Evolutionary conservation across 352 stramenopile species (phyloP).

Genomic region (Blastocystis sp.): DNA sequence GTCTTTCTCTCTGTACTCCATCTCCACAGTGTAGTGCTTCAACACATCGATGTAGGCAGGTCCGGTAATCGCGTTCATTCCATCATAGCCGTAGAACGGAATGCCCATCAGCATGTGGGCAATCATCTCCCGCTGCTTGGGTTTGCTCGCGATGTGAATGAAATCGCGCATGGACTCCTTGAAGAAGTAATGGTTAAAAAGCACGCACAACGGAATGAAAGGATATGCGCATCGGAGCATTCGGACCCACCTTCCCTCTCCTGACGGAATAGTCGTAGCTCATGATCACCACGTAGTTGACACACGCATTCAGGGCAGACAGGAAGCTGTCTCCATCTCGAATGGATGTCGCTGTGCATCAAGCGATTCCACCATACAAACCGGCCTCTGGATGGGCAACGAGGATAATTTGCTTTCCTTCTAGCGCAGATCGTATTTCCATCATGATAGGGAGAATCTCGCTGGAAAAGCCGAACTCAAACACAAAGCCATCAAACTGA

Average conservation of each 20-base stretch:
- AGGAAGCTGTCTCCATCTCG: not conserved
- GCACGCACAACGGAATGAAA: not conserved
- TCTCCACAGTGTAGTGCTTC: not conserved
- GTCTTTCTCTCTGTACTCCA: conserved; percentile 2
- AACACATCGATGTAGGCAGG: conserved; percentile 11
- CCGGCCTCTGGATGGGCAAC: conserved; percentile 14
- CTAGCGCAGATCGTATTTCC: not conserved
- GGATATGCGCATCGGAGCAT: conserved; percentile 61
- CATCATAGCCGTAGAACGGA: conserved; percentile 59
- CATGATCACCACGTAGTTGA: conserved; percentile 65
- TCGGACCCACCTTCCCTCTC: conserved; percentile 23
- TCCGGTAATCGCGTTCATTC: not conserved
- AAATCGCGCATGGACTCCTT: conserved; percentile 31
- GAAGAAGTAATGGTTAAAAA: conserved; percentile 11
- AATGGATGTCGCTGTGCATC: not conserved
- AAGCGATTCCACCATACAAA: not conserved
- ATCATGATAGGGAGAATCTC: conserved; percentile 8
- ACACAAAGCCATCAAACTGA: conserved; percentile 64
- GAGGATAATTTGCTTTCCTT: conserved; percentile 23
- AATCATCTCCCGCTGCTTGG: not conserved
- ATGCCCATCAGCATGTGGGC: conserved; percentile 40
- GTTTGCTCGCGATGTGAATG: not conserved
- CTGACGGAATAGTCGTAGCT: conserved; percentile 59
- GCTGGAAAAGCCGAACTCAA: conserved; percentile 46
- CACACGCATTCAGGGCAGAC: not conserved